phyloP scores from a whole-genome alignment of 768 basidiomycete species.

The Tulasnella sp. region DNA sequence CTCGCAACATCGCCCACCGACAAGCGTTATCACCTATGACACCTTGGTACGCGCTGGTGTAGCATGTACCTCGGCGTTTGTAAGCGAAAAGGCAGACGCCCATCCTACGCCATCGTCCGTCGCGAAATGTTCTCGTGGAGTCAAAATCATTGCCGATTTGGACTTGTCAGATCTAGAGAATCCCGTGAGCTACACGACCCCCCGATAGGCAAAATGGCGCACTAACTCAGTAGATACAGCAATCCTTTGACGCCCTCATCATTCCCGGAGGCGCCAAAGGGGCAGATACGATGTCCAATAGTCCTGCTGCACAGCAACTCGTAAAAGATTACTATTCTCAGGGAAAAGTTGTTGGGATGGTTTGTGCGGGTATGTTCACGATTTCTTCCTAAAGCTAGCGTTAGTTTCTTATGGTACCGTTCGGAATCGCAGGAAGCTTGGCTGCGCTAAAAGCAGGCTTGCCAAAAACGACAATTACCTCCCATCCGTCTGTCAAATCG shows the following conservation, averaged over 20 bases:
- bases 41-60: conserved; percentile 69
- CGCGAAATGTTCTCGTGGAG: conserved; percentile 57
- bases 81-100: conserved; percentile 29
- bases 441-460: conserved; percentile 52
- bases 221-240: conserved; percentile 35
- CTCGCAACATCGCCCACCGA: too few species aligned
- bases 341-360: conserved; percentile 63
- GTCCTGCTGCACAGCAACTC: conserved; percentile 45
- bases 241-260: conserved; percentile 52
- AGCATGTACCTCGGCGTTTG: conserved; percentile 49
- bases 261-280: conserved; percentile 72
- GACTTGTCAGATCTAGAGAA: conserved; percentile 17
- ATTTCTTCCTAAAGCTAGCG: conserved; percentile 17
- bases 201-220: not conserved
- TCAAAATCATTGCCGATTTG: conserved; percentile 56
- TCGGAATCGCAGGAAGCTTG: conserved; percentile 41
- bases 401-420: not conserved
- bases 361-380: conserved; percentile 52
- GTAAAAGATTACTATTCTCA: conserved; percentile 43
- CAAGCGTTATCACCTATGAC: conserved; percentile 69
- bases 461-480: conserved; percentile 54
- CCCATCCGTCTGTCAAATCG: conserved; percentile 58
- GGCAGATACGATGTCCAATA: conserved; percentile 56
- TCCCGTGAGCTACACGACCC: conserved; percentile 3
- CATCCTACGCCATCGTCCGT: conserved; percentile 25